Conservation (phyloP, 2,329 filamentous ascomycete genomes). For the Talaromyces albobiverticillius region DNA sequence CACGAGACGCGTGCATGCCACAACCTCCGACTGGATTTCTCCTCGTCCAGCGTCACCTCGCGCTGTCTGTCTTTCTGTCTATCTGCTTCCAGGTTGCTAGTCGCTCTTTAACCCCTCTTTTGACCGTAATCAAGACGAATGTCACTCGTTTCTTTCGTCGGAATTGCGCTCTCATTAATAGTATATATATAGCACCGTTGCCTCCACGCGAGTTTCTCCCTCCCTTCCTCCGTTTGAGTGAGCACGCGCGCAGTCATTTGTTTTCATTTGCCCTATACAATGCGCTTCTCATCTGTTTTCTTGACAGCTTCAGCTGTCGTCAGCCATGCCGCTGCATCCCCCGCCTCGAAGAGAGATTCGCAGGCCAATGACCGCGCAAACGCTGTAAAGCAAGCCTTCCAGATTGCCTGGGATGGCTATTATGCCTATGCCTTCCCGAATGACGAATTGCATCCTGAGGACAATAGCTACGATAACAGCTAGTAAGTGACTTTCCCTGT, state of each 20-base stretch:
- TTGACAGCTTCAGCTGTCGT: constrained; percentile 21
- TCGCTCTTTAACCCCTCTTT: no score
- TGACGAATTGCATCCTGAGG: constrained; percentile 70
- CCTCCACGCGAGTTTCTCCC: neutral
- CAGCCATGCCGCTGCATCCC: constrained; percentile 22
- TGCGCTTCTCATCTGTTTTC: constrained; percentile 12
- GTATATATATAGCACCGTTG: neutral
- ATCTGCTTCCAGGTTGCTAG: neutral
- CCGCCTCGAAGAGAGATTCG: constrained; percentile 13
- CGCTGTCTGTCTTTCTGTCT: neutral
- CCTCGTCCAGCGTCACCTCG: no score
- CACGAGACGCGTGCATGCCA: neutral
- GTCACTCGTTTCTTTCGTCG: constrained; percentile 7
- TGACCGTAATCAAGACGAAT: no score
- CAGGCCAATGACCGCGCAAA: constrained; percentile 43
- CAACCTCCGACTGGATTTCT: neutral
- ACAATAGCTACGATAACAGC: constrained; percentile 64
- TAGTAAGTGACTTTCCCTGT: constrained; percentile 49
- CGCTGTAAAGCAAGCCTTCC: constrained; percentile 67
- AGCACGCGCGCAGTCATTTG: neutral
- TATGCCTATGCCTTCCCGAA: constrained; percentile 71
- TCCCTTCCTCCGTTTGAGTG: neutral
- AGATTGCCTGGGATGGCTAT: constrained; percentile 70
- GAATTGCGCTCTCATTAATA: neutral
- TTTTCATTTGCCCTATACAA: constrained; percentile 1